These are phyloP conservation scores for Phytophthora sp. DNA, from an alignment of 352 stramenopile genomes.

Conservation along the genomic window DNA sequence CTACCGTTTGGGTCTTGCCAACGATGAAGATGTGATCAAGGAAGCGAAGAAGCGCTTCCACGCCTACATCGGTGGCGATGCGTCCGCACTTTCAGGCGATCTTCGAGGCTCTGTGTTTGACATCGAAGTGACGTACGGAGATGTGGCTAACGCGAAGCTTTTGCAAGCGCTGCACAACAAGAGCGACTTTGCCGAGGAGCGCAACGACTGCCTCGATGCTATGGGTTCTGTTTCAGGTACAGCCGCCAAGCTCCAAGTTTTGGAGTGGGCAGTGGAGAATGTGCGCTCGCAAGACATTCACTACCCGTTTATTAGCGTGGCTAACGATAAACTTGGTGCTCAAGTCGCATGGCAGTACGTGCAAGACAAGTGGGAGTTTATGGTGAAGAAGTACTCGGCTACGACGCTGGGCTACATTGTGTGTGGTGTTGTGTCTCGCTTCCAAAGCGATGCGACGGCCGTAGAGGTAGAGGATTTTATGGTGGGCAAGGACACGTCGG, in stretches of 20 bases:
- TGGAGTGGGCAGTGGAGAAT: constrained; percentile 77
- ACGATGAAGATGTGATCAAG: constrained; percentile 54
- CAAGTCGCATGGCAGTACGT: constrained; percentile 75
- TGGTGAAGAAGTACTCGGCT: constrained; percentile 65
- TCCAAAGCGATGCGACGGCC: constrained; percentile 57
- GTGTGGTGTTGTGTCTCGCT: constrained; percentile 42
- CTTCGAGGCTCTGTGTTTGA: constrained; percentile 62
- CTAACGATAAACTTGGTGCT: constrained; percentile 47
- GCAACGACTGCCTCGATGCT: constrained; percentile 59
- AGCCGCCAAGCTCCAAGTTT: constrained; percentile 55
- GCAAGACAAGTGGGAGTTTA: constrained; percentile 63
- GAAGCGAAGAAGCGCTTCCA: constrained; percentile 67
- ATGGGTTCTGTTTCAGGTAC: constrained; percentile 58
- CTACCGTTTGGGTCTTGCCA: constrained; percentile 52
- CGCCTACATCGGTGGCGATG: constrained; percentile 53
- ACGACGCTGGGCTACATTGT: constrained; percentile 60
- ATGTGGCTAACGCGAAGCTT: constrained; percentile 53
- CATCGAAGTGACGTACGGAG: constrained; percentile 51
- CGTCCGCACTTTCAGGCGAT: constrained; percentile 55
- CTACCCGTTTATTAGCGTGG: constrained; percentile 59
- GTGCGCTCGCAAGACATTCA: constrained; percentile 76
- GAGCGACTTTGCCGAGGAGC: constrained; percentile 73
- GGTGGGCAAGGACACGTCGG: constrained; percentile 57
- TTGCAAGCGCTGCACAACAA: constrained; percentile 68
- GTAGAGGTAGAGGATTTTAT: constrained; percentile 66